phyloP scores from a whole-genome alignment of 2,329 filamentous ascomycete genomes.

The Aspergillus japonicus region DNA sequence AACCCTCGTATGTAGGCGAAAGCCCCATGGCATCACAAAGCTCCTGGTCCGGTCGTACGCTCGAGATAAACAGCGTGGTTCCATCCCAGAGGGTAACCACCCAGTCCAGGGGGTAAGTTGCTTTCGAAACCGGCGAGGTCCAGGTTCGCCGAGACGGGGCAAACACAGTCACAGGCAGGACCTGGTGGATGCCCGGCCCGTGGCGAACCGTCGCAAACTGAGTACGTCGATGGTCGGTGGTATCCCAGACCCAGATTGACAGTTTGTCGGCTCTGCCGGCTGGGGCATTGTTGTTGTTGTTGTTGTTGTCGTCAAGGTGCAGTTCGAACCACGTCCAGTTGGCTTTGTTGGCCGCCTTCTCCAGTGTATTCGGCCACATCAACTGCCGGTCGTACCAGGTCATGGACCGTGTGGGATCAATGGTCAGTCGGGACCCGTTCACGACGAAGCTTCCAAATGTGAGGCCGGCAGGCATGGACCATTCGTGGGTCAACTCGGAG shows the following conservation, averaged over 20 bases:
- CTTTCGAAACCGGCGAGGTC: neutral
- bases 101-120: neutral
- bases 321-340: slow-evolving; percentile 3
- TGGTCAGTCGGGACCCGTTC: neutral
- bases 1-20: neutral
- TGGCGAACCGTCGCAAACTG: neutral
- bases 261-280: too few species aligned
- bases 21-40: neutral
- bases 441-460: neutral
- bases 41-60: neutral
- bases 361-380: too few species aligned
- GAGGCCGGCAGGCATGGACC: neutral
- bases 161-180: neutral
- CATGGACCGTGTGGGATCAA: neutral
- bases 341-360: neutral
- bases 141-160: neutral
- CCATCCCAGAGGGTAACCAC: neutral
- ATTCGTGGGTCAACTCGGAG: neutral
- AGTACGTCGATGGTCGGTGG: neutral
- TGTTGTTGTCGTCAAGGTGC: neutral
- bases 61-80: neutral
- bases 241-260: neutral
- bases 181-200: neutral
- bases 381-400: slow-evolving; percentile 3
- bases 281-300: neutral